Evolutionary conservation across 2,329 filamentous ascomycete genomes (phyloP).

Genomic region (Chaetomium globosum): DNA sequence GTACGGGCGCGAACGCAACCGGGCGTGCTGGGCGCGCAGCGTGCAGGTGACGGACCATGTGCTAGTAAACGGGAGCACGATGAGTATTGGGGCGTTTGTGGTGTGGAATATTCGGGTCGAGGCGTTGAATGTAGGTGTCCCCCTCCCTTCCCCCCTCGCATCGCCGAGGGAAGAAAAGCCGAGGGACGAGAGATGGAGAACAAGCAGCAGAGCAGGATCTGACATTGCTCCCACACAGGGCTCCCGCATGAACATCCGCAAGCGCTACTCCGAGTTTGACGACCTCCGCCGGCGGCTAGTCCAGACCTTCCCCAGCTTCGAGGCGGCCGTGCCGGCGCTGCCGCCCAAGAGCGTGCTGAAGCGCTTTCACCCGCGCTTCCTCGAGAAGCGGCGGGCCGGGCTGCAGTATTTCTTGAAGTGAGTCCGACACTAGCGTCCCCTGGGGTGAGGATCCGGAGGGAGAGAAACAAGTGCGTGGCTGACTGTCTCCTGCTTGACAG

Average conservation of each 20-base stretch:
- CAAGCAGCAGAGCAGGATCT: neutral
- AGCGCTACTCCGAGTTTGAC: slow-evolving; percentile 92
- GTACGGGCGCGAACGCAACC: slow-evolving; percentile 49
- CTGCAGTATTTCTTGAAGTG: slow-evolving; percentile 93
- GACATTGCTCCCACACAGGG: slow-evolving; percentile 47
- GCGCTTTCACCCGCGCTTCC: slow-evolving; percentile 79
- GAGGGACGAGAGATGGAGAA: too few species aligned
- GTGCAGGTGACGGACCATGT: slow-evolving; percentile 62
- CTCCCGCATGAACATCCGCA: slow-evolving; percentile 63
- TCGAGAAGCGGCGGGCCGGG: slow-evolving; percentile 80
- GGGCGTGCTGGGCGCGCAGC: slow-evolving; percentile 66
- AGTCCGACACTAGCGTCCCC: neutral
- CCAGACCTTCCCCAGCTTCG: slow-evolving; percentile 79
- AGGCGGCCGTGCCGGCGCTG: slow-evolving; percentile 81
- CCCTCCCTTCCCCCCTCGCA: neutral
- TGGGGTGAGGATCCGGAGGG: too few species aligned
- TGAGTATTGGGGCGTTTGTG: slow-evolving; percentile 81
- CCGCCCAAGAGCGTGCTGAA: slow-evolving; percentile 91
- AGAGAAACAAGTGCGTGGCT: too few species aligned
- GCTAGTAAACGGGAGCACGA: slow-evolving; percentile 58
- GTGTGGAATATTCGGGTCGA: slow-evolving; percentile 91
- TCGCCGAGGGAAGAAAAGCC: neutral
- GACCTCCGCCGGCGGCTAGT: slow-evolving; percentile 73
- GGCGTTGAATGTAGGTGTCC: slow-evolving; percentile 56
- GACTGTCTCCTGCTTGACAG: slow-evolving; percentile 48